Evolutionary conservation across 2,329 filamentous ascomycete genomes (phyloP), one percentile per base, ranked within the genome.

Genomic region (Colletotrichum sp.): DNA sequence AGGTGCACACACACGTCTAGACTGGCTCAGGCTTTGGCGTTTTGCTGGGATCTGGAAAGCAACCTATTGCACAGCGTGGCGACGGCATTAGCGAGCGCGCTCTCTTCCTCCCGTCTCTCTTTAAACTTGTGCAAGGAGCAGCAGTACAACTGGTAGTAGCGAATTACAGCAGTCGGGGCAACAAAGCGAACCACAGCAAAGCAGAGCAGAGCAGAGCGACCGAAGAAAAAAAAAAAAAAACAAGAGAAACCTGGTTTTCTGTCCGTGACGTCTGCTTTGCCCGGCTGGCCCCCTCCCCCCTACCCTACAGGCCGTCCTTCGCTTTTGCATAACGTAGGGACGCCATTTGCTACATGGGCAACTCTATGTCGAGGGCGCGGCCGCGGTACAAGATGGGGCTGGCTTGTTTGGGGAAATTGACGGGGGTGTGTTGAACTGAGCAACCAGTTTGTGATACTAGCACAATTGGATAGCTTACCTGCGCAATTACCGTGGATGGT

Each of bases 51-150:
- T 72, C 43, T 43, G 73, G 38, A 48, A 48, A 72, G 56, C 69
- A 75, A 43, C 69, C 73, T 75, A 58, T 30, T 48, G 43, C 43
- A 34, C 69, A 67, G 18, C 28, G 69, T 75, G 73, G 73, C 73
- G 60, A 73, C 58, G 8, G 65, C n/a, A 66, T 76, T 73, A 73
- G 73, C 70, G 73, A 73, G 58, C 43, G 43, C 43, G n/a, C 43
- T 48, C 43, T 21, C 43, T 21, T 48, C 43, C 43, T 48, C 30
- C 30, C 30, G 30, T 32, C 43, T 48, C n/a, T 48, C 43, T 21
- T n/a, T n/a, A 18, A 18, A 18, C 21, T 73, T 58, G 62, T 43
- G 38, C 58, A 64, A 38, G 73, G 70, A 69, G 65, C 26, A 65
- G 70, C 26, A 28, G 38, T 30, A 38, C 43, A 43, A 18, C 5